Percentiles rank a stretch among this genome's conserved stretches.
These are phyloP conservation scores for Agarophyton chilense DNA, from an alignment of 23 red algal species.

Conservation along the genomic window DNA sequence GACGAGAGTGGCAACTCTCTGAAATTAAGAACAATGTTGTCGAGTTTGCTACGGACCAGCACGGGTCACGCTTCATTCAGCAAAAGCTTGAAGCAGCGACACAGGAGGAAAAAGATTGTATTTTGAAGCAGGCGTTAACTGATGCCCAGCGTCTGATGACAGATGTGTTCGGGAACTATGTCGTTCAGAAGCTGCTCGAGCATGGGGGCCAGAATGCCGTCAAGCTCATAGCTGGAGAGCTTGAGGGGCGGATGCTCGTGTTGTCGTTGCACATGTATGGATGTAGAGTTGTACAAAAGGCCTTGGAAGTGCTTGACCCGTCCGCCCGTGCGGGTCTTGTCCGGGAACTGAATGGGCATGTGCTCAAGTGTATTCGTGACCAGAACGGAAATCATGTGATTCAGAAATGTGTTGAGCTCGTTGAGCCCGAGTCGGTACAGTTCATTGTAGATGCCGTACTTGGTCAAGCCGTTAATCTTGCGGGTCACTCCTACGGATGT, in stretches of 20 bases:
- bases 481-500: slow-evolving; percentile 98
- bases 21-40: slow-evolving; percentile 92
- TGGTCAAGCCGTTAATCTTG: slow-evolving; percentile 89
- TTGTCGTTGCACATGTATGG: slow-evolving; percentile 99
- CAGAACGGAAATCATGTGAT: slow-evolving; percentile 99
- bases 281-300: slow-evolving; percentile 99
- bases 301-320: slow-evolving; percentile 87
- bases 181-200: slow-evolving; percentile 92
- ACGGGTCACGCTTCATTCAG: slow-evolving; percentile 99
- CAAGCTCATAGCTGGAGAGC: slow-evolving; percentile 74
- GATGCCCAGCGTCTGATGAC: slow-evolving; percentile 92
- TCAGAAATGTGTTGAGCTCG: slow-evolving; percentile 96
- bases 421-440: slow-evolving; percentile 81
- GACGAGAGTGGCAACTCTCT: slow-evolving; percentile 82
- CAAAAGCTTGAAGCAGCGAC: slow-evolving; percentile 85
- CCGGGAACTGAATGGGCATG: slow-evolving; percentile 94
- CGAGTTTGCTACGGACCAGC: slow-evolving; percentile 98
- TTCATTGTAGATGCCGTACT: slow-evolving; percentile 93
- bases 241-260: slow-evolving; percentile 87
- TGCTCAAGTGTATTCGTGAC: slow-evolving; percentile 98
- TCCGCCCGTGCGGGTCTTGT: slow-evolving; percentile 69
- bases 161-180: slow-evolving; percentile 99
- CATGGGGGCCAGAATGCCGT: slow-evolving; percentile 79
- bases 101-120: slow-evolving; percentile 61
- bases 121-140: slow-evolving; percentile 71